A percentile compares a stretch with the other conserved stretches of the same genome.
Conservation (phyloP, 257 asterid species). For the Ballota nigra region DNA sequence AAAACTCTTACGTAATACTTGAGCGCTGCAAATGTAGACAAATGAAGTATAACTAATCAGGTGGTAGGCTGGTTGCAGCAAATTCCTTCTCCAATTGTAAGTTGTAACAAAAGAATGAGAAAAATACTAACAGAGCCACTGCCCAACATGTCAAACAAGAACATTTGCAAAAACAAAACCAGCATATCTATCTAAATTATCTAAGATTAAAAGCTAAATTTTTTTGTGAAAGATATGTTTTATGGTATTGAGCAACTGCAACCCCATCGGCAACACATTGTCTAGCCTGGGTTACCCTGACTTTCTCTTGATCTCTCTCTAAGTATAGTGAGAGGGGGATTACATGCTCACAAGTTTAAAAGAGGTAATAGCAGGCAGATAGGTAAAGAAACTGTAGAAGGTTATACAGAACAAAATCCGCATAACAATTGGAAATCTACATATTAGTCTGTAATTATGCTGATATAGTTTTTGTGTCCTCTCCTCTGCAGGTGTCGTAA, state of each 20-base stretch:
- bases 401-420: neutral
- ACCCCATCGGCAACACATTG: too few relatives aligned
- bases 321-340: neutral
- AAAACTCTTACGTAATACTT: slow-evolving; percentile 37
- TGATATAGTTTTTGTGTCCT: neutral
- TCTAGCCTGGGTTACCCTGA: neutral
- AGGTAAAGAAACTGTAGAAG: neutral
- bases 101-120: slow-evolving; percentile 27
- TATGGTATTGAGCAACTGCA: neutral
- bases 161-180: neutral
- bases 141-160: neutral
- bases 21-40: slow-evolving; percentile 31
- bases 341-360: neutral
- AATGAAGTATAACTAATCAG: slow-evolving; percentile 38
- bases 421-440: neutral
- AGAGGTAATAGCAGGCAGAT: neutral
- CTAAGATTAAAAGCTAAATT: neutral
- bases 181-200: neutral
- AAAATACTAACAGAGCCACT: neutral
- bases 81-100: slow-evolving; percentile 36
- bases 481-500: neutral
- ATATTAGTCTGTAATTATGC: neutral
- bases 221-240: neutral
- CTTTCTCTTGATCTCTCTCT: neutral
- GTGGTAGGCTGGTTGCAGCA: slow-evolving; percentile 43